Evolutionary conservation across 2,329 filamentous ascomycete species (phyloP).

Genomic region (Fonsecaea nubica): DNA sequence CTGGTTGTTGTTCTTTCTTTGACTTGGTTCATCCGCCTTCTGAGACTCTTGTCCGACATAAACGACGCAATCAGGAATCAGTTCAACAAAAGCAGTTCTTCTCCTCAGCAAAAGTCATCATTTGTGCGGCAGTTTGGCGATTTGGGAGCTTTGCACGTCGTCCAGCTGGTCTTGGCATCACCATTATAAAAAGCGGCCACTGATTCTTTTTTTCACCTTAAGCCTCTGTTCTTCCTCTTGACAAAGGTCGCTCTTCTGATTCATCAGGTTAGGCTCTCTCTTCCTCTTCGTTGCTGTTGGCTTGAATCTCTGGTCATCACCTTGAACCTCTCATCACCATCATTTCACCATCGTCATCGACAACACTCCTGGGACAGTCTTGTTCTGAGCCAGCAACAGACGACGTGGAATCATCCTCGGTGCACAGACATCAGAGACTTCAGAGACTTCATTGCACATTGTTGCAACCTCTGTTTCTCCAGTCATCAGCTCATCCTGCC

Average conservation of each 20-base stretch:
- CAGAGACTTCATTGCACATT: constrained; percentile 1
- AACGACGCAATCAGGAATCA: neutral
- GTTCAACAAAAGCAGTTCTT: constrained; percentile 2
- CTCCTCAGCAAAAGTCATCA: neutral
- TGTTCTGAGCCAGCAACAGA: neutral
- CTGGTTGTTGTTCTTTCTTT: constrained; percentile 6
- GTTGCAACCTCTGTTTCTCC: neutral
- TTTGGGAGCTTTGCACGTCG: constrained; percentile 16
- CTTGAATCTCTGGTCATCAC: neutral
- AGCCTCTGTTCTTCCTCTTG: constrained; percentile 10
- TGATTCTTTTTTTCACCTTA: constrained; percentile 14
- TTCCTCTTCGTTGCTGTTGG: constrained; percentile 3
- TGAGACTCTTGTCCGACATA: neutral
- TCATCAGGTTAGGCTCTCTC: neutral
- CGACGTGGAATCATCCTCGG: neutral
- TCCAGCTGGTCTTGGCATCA: constrained; percentile 24
- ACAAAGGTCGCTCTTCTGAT: neutral
- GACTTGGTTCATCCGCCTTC: neutral
- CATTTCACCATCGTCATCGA: neutral
- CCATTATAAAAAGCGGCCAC: constrained; percentile 10
- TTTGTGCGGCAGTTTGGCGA: constrained; percentile 4
- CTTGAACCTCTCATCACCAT: neutral
- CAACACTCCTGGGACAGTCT: neutral
- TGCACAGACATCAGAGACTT: neutral
- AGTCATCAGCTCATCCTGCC: neutral